Percentiles rank a stretch among this genome's conserved stretches.
These are phyloP conservation scores for Cladosporium sphaerospermum DNA, from an alignment of 2,329 filamentous ascomycete genomes.

Conservation along the genomic window DNA sequence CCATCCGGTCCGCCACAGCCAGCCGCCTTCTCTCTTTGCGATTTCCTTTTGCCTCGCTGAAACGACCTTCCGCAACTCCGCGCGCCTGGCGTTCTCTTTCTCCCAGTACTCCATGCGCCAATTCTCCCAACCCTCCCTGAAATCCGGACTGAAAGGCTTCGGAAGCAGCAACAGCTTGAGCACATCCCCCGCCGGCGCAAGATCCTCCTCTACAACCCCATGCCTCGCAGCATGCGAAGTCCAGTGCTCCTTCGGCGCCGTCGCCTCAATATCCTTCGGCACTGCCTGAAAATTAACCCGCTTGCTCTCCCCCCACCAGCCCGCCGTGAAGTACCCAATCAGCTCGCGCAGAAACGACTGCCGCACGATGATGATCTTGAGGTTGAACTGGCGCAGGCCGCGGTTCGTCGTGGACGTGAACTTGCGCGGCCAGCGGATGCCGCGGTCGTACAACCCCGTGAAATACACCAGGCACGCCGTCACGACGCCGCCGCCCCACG, in stretches of 20 bases:
- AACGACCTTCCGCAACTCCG: conserved; percentile 64
- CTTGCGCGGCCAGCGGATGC: conserved; percentile 84
- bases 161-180: conserved; percentile 85
- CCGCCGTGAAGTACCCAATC: conserved; percentile 44
- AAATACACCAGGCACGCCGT: conserved; percentile 85
- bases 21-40: conserved; percentile 63
- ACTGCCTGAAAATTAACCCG: conserved; percentile 32
- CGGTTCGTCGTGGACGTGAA: conserved; percentile 89
- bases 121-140: conserved; percentile 94
- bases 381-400: conserved; percentile 86
- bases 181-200: conserved; percentile 83
- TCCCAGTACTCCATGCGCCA: conserved; percentile 97
- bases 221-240: conserved; percentile 24
- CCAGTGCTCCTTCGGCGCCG: conserved; percentile 58
- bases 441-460: conserved; percentile 93
- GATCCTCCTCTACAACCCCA: conserved; percentile 69
- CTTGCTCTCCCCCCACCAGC: conserved; percentile 27
- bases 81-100: conserved; percentile 83
- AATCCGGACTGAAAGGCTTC: conserved; percentile 91
- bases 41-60: conserved; percentile 62
- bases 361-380: conserved; percentile 86
- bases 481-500: conserved; percentile 82
- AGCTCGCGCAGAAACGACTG: conserved; percentile 76
- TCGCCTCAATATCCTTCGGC: conserved; percentile 35
- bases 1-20: conserved; percentile 85